Evolutionary conservation across 495 filamentous ascomycete species (phyloP), one percentile per base, ranked within the genome.

Genomic region (Tuber indicum): DNA sequence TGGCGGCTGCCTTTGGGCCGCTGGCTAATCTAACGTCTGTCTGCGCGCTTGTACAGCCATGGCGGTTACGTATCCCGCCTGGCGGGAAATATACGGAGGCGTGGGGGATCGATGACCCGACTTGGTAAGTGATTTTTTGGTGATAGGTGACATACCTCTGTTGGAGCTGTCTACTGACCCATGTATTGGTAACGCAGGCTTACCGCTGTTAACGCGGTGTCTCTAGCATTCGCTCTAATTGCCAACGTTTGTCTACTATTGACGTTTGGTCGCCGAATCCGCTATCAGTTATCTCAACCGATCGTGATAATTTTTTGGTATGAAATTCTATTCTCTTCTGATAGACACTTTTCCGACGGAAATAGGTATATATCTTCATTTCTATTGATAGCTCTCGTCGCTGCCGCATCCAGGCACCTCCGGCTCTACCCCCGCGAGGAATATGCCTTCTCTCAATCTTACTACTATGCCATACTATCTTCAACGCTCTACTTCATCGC

Each of bases 1-100:
- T 94, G 44, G 92, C 93, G 71, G 93, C 91, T 66, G 94, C 93
- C 0, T 90, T 97, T 74, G 94, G 94, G 0, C 94, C 94, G 6
- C 92, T 96, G 75, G 93, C 93, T 36, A 91, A 86, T 87, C 86
- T 47, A 90, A 92, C 32, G 93, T 97, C 87, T 92, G 88, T 83
- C 90, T 97, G 58, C 93, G 92, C 82, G 90, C 85, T 97, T 47
- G 89, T 91, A 9, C 86, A 89, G 78, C 87, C 89, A 70, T 96
- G 94, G 94, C 86, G 92, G 72, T 89, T 91, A 78, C 86, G 87
- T 72, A 87, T 90, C 70, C 87, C 86, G 9, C 86, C 89, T 2
- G 88, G 86, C 10, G 83, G 79, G 52, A 83, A 84, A 46, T 85
- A 88, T 78, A 84, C 81, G 74, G 83, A 87, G 75, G 92, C 88